Evolutionary conservation across 495 filamentous ascomycete genomes (phyloP).

Genomic region (Trichocladium uniseriatum): DNA sequence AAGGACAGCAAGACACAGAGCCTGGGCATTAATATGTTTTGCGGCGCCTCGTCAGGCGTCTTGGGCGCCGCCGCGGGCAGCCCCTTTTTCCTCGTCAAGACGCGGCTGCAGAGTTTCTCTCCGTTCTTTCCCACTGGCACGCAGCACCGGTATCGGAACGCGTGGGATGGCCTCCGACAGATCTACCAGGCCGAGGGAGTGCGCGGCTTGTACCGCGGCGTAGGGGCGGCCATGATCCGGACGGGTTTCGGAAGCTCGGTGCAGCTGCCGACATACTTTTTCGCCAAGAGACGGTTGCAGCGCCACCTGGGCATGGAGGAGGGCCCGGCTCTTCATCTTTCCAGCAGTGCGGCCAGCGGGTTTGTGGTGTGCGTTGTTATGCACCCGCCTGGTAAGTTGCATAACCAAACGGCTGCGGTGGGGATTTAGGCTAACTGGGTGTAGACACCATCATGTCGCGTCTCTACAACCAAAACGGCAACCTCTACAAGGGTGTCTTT

Average conservation of each 20-base stretch:
- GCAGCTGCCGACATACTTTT: slow-evolving; percentile 96
- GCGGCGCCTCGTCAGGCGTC: slow-evolving; percentile 78
- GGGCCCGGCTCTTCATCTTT: slow-evolving; percentile 78
- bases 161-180: slow-evolving; percentile 67
- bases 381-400: slow-evolving; percentile 78
- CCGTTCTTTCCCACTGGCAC: slow-evolving; percentile 93
- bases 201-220: slow-evolving; percentile 75
- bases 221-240: slow-evolving; percentile 90
- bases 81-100: slow-evolving; percentile 98
- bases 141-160: slow-evolving; percentile 85
- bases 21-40: slow-evolving; percentile 83
- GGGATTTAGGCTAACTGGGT: slow-evolving; percentile 41
- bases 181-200: slow-evolving; percentile 74
- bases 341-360: slow-evolving; percentile 80
- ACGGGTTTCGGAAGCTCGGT: slow-evolving; percentile 94
- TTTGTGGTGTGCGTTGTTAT: slow-evolving; percentile 97
- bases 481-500: slow-evolving; percentile 84
- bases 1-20: slow-evolving; percentile 66
- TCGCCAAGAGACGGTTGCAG: slow-evolving; percentile 79
- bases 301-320: slow-evolving; percentile 82
- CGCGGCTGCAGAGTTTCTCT: slow-evolving; percentile 86
- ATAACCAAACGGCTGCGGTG: background rate
- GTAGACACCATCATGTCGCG: slow-evolving; percentile 96
- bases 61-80: slow-evolving; percentile 84
- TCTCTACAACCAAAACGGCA: slow-evolving; percentile 98